These are phyloP conservation scores for Arachnomyces sp. DNA, from an alignment of 2,329 filamentous ascomycete genomes.

Conservation along the genomic window DNA sequence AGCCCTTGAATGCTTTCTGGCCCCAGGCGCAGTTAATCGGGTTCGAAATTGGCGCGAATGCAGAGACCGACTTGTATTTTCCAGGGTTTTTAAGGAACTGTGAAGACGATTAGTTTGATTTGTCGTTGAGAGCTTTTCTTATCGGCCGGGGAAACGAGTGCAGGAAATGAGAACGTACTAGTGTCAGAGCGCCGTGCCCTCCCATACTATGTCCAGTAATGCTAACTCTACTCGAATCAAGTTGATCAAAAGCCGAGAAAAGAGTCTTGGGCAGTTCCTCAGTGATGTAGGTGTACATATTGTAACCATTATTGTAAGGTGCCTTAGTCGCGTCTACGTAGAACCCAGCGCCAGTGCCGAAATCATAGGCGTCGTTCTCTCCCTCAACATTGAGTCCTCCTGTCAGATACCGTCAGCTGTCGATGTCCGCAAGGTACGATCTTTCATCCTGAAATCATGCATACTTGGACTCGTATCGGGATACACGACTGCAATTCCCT, in stretches of 20 bases:
- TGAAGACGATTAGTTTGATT: neutral
- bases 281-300: slow-evolving; percentile 92
- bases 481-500: slow-evolving; percentile 85
- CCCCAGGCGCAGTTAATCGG: slow-evolving; percentile 84
- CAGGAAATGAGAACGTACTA: slow-evolving; percentile 40
- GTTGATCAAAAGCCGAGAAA: slow-evolving; percentile 60
- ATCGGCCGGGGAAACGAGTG: too few relatives aligned
- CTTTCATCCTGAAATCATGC: slow-evolving; percentile 17
- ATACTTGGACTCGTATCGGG: slow-evolving; percentile 87
- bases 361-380: slow-evolving; percentile 85
- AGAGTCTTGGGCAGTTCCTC: slow-evolving; percentile 72
- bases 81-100: slow-evolving; percentile 83
- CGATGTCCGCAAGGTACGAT: neutral
- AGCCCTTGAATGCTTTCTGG: slow-evolving; percentile 86
- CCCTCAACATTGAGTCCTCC: slow-evolving; percentile 69
- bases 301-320: slow-evolving; percentile 71
- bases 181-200: slow-evolving; percentile 84
- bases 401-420: slow-evolving; percentile 20
- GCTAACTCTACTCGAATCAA: slow-evolving; percentile 64
- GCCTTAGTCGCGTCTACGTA: slow-evolving; percentile 77
- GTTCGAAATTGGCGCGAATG: slow-evolving; percentile 85
- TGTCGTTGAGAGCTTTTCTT: too few relatives aligned
- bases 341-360: slow-evolving; percentile 86
- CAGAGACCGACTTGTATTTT: slow-evolving; percentile 78
- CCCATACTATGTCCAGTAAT: slow-evolving; percentile 97